These are phyloP conservation scores for Carex myosuroides DNA, from an alignment of 176 grass and related monocot genomes.

Conservation along the genomic window DNA sequence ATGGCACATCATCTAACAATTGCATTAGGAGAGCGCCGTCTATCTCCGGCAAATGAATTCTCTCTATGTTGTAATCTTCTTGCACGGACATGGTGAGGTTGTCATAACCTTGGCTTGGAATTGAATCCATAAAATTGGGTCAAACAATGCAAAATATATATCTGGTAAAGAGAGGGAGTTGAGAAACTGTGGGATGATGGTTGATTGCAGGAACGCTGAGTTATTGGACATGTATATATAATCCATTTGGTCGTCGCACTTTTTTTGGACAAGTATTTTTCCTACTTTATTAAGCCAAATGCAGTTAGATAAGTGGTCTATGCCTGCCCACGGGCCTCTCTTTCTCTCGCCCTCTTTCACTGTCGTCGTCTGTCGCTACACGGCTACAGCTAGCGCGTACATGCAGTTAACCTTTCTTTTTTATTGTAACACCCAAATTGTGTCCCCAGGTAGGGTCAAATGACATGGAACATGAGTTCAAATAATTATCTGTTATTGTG, in stretches of 20 bases:
- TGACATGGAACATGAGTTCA: background rate
- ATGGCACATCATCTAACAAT: constrained; percentile 36
- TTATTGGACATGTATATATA: constrained; percentile 19
- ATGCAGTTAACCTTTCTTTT: background rate
- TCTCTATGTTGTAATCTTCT: constrained; percentile 6
- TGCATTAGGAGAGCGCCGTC: constrained; percentile 37
- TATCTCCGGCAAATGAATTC: constrained; percentile 12
- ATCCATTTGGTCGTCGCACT: background rate
- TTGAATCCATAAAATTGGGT: constrained; percentile 15
- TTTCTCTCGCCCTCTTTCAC: background rate
- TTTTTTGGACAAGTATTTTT: no score
- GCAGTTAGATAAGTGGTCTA: background rate
- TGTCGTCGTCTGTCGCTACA: no score
- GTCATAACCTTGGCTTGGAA: constrained; percentile 7
- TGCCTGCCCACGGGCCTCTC: background rate
- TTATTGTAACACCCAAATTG: background rate
- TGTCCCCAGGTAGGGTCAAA: background rate
- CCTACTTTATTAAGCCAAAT: background rate
- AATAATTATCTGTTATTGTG: no score
- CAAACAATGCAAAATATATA: background rate
- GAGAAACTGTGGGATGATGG: background rate
- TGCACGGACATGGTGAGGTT: background rate
- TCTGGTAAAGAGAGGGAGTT: background rate
- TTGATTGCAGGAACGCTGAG: background rate
- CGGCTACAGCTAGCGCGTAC: background rate